A percentile compares a stretch with the other conserved stretches of the same genome.
Conservation (phyloP, 1,139 yeast genomes). For the Suhomyces terraborum region DNA sequence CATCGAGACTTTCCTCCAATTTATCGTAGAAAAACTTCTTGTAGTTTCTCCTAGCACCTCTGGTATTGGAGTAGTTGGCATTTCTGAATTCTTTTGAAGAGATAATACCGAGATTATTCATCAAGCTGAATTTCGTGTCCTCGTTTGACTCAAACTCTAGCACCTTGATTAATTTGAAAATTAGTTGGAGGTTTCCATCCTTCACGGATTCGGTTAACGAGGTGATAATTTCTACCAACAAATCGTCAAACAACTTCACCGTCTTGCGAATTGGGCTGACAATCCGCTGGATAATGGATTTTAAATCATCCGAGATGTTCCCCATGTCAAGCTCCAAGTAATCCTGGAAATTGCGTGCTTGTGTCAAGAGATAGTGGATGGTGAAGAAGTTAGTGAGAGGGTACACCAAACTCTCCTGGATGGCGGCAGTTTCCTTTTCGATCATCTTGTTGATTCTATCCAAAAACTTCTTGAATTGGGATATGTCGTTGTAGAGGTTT, state of each 20-base stretch:
- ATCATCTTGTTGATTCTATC: constrained; percentile 54
- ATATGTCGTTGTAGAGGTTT: constrained; percentile 63
- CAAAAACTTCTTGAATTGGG: constrained; percentile 54
- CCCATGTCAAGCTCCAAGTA: constrained; percentile 59
- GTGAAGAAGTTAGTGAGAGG: constrained; percentile 61
- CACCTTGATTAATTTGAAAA: constrained; percentile 72
- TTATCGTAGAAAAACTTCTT: constrained; percentile 62
- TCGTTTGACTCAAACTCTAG: constrained; percentile 79
- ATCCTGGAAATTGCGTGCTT: constrained; percentile 77
- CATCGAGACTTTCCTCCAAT: constrained; percentile 60
- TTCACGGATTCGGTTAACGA: constrained; percentile 70
- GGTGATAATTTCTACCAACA: constrained; percentile 62
- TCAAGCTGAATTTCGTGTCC: constrained; percentile 64
- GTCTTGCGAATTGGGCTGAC: constrained; percentile 53
- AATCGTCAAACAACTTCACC: constrained; percentile 63
- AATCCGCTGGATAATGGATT: constrained; percentile 64
- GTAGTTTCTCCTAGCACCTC: constrained; percentile 62
- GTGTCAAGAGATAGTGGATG: constrained; percentile 70
- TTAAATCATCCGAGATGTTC: constrained; percentile 66
- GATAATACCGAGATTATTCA: constrained; percentile 42
- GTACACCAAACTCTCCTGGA: constrained; percentile 52
- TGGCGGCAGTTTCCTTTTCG: constrained; percentile 51
- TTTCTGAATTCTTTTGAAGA: constrained; percentile 21
- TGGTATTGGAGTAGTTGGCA: constrained; percentile 33
- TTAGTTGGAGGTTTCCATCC: constrained; percentile 64